These are phyloP conservation scores for Scheffersomyces quercinus DNA, from an alignment of 1,139 yeast genomes.

Conservation along the genomic window DNA sequence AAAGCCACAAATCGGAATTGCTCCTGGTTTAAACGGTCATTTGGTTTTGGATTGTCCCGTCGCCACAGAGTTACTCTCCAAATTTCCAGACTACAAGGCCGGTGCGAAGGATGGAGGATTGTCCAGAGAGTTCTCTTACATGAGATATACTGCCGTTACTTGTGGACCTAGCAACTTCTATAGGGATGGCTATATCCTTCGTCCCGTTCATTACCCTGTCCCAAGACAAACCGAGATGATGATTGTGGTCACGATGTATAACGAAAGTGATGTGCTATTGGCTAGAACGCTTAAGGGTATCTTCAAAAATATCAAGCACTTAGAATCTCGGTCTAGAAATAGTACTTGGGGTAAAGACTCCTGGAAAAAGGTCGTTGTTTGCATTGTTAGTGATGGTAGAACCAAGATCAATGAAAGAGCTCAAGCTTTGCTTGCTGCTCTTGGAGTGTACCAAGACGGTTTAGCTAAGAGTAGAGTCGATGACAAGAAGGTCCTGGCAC, in stretches of 20 bases:
- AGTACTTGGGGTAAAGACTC: conserved; percentile 50
- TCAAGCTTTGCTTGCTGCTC: conserved; percentile 48
- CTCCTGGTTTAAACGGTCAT: conserved; percentile 47
- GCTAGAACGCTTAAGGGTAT: conserved; percentile 51
- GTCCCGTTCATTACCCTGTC: conserved; percentile 49
- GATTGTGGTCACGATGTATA: conserved; percentile 52
- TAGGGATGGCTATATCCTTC: conserved; percentile 44
- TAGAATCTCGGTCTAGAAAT: conserved; percentile 45
- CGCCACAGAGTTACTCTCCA: conserved; percentile 45
- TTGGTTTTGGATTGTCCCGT: conserved; percentile 54
- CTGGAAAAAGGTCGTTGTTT: conserved; percentile 51
- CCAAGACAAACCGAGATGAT: conserved; percentile 48
- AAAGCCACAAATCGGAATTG: conserved; percentile 40
- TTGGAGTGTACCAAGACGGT: conserved; percentile 52
- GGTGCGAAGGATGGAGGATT: conserved; percentile 41
- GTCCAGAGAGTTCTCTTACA: conserved; percentile 47
- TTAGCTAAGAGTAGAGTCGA: conserved; percentile 50
- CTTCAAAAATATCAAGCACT: conserved; percentile 48
- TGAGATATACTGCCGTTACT: conserved; percentile 53
- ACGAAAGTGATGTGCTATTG: conserved; percentile 48
- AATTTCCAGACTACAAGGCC: conserved; percentile 42
- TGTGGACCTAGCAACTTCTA: conserved; percentile 52
- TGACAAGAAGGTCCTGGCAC: conserved; percentile 48
- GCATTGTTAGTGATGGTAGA: conserved; percentile 50
- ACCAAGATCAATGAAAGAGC: conserved; percentile 50